Conservation (phyloP, 768 basidiomycete genomes). For the Chalciporus sphaerocephalus region DNA sequence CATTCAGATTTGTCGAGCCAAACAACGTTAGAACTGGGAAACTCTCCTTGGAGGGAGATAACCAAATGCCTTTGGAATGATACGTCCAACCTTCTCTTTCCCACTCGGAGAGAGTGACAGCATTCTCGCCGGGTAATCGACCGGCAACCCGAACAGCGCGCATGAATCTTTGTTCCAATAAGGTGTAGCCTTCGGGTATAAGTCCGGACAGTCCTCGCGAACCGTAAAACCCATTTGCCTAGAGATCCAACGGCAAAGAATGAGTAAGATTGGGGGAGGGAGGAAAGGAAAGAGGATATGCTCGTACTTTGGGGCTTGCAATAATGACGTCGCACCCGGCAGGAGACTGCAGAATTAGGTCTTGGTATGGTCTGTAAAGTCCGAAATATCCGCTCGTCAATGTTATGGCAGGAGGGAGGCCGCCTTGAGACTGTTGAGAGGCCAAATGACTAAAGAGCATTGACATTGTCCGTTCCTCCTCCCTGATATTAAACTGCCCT, state of each 20-base stretch:
- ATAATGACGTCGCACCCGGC: conserved; percentile 71
- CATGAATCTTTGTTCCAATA: conserved; percentile 84
- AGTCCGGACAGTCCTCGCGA: conserved; percentile 86
- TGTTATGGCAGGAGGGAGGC: conserved; percentile 52
- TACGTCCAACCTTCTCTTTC: conserved; percentile 90
- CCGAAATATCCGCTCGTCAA: conserved; percentile 97
- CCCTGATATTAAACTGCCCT: conserved; percentile 79
- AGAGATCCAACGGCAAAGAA: not conserved
- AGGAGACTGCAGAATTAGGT: conserved; percentile 56
- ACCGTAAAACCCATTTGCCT: conserved; percentile 96
- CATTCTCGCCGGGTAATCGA: conserved; percentile 29
- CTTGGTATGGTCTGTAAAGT: conserved; percentile 75
- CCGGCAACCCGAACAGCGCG: conserved; percentile 49
- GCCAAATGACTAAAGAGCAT: conserved; percentile 54
- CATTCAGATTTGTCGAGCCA: conserved; percentile 93
- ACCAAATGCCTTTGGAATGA: conserved; percentile 96
- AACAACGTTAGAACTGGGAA: conserved; percentile 75
- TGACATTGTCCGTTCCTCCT: conserved; percentile 69
- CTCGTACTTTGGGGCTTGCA: conserved; percentile 76
- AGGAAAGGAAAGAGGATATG: not conserved
- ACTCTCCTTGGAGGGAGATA: conserved; percentile 52
- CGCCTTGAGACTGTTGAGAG: conserved; percentile 4
- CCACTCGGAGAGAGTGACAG: conserved; percentile 84
- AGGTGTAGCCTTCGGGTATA: conserved; percentile 93
- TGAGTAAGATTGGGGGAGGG: not conserved